Conservation (phyloP, 768 basidiomycete species). For the Botryobasidium botryosum region DNA sequence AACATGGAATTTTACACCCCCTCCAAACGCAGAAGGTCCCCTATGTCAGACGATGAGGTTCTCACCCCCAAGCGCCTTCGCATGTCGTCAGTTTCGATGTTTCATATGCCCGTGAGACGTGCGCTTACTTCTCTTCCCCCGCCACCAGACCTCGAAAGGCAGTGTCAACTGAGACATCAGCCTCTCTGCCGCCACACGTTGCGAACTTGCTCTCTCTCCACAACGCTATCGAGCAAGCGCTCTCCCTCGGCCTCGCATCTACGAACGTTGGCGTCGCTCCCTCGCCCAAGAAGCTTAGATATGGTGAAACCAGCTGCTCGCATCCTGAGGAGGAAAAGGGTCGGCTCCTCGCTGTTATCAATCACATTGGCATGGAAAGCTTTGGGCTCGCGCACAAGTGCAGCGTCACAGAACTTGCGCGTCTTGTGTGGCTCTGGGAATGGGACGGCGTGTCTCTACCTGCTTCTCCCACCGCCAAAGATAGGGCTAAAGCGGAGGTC, state of each 20-base stretch:
- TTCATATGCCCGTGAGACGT: not conserved
- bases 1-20: not conserved
- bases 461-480: not conserved
- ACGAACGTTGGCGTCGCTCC: conserved; percentile 20
- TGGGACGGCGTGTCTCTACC: conserved; percentile 43
- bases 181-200: conserved; percentile 23
- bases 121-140: not conserved
- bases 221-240: conserved; percentile 58
- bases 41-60: conserved; percentile 9
- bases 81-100: not conserved
- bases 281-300: not conserved
- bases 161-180: not conserved
- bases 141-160: not conserved
- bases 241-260: conserved; percentile 72
- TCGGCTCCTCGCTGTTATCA: conserved; percentile 34
- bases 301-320: conserved; percentile 15
- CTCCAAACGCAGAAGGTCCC: not conserved
- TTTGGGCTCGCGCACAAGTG: conserved; percentile 47
- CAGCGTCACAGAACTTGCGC: conserved; percentile 47
- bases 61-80: conserved; percentile 14
- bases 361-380: conserved; percentile 21
- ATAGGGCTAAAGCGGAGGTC: not conserved
- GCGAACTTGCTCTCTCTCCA: conserved; percentile 46
- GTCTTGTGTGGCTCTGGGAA: conserved; percentile 81
- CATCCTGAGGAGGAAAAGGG: no score